These are phyloP conservation scores for Aureobasidium sp. DNA, from an alignment of 2,329 filamentous ascomycete genomes.

Conservation along the genomic window DNA sequence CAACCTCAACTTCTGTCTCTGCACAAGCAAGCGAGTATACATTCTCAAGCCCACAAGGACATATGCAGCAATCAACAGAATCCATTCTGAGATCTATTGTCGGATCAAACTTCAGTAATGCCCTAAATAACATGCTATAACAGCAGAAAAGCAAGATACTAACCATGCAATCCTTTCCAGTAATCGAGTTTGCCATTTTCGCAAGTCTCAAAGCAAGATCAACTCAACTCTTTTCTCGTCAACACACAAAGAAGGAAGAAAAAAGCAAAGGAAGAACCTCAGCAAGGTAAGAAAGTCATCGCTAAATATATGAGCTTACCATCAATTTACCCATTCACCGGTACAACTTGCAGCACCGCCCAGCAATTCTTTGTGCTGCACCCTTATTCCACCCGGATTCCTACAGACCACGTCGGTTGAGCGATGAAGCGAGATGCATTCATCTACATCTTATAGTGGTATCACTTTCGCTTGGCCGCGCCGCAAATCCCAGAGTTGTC, in stretches of 20 bases:
- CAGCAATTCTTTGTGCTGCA: too few species aligned
- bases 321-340: background rate
- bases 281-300: background rate
- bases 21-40: constrained; percentile 28
- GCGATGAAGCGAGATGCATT: background rate
- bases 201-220: background rate
- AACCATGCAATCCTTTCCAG: constrained; percentile 15
- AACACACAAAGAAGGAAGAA: background rate
- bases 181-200: constrained; percentile 14
- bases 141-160: background rate
- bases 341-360: background rate
- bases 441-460: background rate
- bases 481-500: background rate
- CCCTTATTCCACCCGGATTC: background rate
- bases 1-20: constrained; percentile 25
- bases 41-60: constrained; percentile 26
- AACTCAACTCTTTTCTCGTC: background rate
- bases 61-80: constrained; percentile 20
- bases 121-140: too few species aligned
- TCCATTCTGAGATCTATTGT: constrained; percentile 19
- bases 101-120: too few species aligned
- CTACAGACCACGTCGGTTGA: background rate
- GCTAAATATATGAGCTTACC: background rate
- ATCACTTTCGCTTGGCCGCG: background rate
- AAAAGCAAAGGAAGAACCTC: background rate